phyloP scores from a whole-genome alignment of 164 flowering plant species.

The Echeveria elegans region DNA sequence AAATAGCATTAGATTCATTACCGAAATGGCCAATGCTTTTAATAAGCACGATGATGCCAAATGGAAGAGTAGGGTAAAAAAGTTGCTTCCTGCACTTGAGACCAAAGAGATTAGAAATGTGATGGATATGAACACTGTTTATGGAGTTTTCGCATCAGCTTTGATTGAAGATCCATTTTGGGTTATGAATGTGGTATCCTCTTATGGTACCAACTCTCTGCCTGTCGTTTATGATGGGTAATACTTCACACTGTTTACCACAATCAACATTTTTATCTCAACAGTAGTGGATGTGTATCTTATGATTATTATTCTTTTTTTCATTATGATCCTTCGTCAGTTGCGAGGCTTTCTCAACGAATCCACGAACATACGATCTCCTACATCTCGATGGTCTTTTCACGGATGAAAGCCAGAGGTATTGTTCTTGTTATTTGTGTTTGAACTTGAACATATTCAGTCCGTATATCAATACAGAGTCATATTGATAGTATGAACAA shows the following conservation, averaged over 20 bases:
- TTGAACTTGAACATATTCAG: not conserved
- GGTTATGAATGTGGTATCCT: constrained; percentile 98
- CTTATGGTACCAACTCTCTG: constrained; percentile 72
- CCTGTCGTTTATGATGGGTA: constrained; percentile 89
- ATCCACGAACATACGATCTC: constrained; percentile 97
- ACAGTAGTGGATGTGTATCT: not conserved
- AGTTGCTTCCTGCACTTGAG: constrained; percentile 67
- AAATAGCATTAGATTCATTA: constrained; percentile 32
- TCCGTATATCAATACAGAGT: not conserved
- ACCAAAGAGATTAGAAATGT: constrained; percentile 78
- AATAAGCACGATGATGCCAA: constrained; percentile 84
- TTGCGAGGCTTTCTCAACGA: constrained; percentile 98
- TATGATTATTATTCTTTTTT: not conserved
- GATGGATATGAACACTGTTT: constrained; percentile 94
- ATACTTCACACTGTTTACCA: not conserved
- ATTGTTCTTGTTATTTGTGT: constrained; percentile 10
- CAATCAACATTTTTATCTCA: not conserved
- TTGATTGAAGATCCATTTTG: constrained; percentile 69
- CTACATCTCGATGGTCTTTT: constrained; percentile 93
- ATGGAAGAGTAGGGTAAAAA: constrained; percentile 75
- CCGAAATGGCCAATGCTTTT: constrained; percentile 74
- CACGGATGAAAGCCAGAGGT: constrained; percentile 92
- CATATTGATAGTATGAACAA: not conserved
- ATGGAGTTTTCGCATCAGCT: constrained; percentile 94
- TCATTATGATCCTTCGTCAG: constrained; percentile 26